A percentile compares a stretch with the other conserved stretches of the same genome.
Conservation (phyloP, 2,329 filamentous ascomycete species). For the Neofusicoccum parvum region DNA sequence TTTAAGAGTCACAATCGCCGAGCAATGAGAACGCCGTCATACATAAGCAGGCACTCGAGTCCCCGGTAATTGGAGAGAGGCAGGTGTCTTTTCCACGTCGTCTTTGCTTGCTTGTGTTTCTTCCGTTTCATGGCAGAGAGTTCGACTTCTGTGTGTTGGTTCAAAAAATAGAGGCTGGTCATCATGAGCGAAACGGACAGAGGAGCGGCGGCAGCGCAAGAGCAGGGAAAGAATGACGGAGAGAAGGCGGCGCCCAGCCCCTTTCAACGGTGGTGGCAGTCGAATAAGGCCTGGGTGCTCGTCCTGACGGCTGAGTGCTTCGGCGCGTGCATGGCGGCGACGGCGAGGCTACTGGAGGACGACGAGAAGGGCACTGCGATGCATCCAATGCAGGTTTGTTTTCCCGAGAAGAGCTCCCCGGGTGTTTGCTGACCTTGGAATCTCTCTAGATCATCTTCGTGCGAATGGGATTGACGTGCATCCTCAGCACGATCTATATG, state of each 20-base stretch:
- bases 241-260: neutral
- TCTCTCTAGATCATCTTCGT: conserved; percentile 67
- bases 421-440: too few relatives aligned
- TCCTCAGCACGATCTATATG: conserved; percentile 71
- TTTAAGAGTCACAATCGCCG: conserved; percentile 5
- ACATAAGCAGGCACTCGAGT: neutral
- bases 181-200: neutral
- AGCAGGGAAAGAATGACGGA: neutral
- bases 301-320: conserved; percentile 15
- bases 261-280: conserved; percentile 6
- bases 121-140: neutral
- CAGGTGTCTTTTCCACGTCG: neutral
- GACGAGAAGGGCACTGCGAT: conserved; percentile 8
- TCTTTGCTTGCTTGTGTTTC: neutral
- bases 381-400: conserved; percentile 19
- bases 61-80: too few relatives aligned
- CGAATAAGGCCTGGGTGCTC: conserved; percentile 16
- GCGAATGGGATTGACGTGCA: conserved; percentile 71
- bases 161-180: neutral
- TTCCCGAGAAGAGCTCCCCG: too few relatives aligned
- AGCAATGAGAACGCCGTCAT: neutral
- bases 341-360: conserved; percentile 15
- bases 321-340: conserved; percentile 17
- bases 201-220: neutral
- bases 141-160: neutral